These are phyloP conservation scores for Chalciporus pseudorubinellus DNA, from an alignment of 768 basidiomycete species.

Conservation along the genomic window DNA sequence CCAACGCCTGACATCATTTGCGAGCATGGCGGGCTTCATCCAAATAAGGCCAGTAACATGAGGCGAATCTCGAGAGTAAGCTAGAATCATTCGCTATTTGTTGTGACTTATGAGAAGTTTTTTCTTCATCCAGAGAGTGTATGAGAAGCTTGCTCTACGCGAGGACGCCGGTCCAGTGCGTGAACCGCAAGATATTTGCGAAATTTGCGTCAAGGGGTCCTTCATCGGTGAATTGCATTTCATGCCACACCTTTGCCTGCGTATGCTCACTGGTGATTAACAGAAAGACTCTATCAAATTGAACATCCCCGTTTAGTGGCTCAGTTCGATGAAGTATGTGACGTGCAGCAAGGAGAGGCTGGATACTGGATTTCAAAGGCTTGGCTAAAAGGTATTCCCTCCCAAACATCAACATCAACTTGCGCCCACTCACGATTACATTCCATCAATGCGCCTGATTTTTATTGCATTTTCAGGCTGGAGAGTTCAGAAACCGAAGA, in stretches of 20 bases:
- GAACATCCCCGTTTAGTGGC: slow-evolving; percentile 63
- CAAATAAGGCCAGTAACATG: slow-evolving; percentile 56
- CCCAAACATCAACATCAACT: slow-evolving; percentile 9
- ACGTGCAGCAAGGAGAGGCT: slow-evolving; percentile 39
- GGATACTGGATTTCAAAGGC: slow-evolving; percentile 75
- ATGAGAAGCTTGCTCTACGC: slow-evolving; percentile 27
- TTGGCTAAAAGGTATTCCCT: slow-evolving; percentile 67
- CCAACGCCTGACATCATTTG: slow-evolving; percentile 55
- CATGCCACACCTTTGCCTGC: not conserved
- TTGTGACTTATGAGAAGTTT: not conserved
- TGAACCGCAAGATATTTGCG: slow-evolving; percentile 54
- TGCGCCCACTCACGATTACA: slow-evolving; percentile 8
- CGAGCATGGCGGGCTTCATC: slow-evolving; percentile 59
- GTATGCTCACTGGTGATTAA: slow-evolving; percentile 1
- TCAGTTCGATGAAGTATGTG: slow-evolving; percentile 54
- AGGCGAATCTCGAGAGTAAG: slow-evolving; percentile 63
- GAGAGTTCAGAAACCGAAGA: slow-evolving; percentile 67
- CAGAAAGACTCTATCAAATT: slow-evolving; percentile 68
- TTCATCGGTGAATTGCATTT: slow-evolving; percentile 51
- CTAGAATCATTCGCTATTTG: not conserved
- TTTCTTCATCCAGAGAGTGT: slow-evolving; percentile 18
- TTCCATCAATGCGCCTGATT: slow-evolving; percentile 1
- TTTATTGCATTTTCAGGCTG: slow-evolving; percentile 55
- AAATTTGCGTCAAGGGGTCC: slow-evolving; percentile 49
- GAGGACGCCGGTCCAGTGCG: slow-evolving; percentile 52